phyloP scores from a whole-genome alignment of 371 early-diverging fungal genomes.

The Globomyces sp. region DNA sequence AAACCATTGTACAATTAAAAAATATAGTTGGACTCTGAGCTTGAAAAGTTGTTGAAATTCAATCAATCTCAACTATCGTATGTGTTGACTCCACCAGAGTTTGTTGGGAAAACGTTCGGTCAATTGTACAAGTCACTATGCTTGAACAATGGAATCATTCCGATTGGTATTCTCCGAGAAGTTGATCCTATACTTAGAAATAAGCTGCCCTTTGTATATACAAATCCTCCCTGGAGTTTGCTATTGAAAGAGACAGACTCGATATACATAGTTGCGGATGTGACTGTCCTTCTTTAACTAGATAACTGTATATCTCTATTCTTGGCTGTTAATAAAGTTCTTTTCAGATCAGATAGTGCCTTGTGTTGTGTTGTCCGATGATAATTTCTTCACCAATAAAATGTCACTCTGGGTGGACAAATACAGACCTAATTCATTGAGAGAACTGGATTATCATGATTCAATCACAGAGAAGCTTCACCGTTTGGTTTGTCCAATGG shows the following conservation, averaged over 20 bases:
- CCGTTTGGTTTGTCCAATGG: constrained; percentile 59
- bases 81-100: constrained; percentile 26
- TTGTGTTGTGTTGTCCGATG: constrained; percentile 6
- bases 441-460: constrained; percentile 80
- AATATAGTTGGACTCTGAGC: constrained; percentile 20
- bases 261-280: constrained; percentile 35
- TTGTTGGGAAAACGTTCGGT: constrained; percentile 31
- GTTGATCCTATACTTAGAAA: constrained; percentile 28
- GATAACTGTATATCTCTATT: not conserved
- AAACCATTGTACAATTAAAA: not conserved
- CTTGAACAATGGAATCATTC: constrained; percentile 34
- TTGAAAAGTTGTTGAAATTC: constrained; percentile 22
- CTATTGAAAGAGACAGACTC: constrained; percentile 31
- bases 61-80: constrained; percentile 29
- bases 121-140: constrained; percentile 34
- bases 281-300: constrained; percentile 5
- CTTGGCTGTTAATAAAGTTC: too few relatives aligned
- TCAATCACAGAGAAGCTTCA: constrained; percentile 73
- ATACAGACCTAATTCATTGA: constrained; percentile 85
- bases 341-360: not conserved
- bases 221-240: constrained; percentile 38
- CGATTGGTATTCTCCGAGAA: constrained; percentile 37
- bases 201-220: constrained; percentile 43
- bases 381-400: not conserved
- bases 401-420: constrained; percentile 95